A percentile compares a stretch with the other conserved stretches of the same genome.
Evolutionary conservation across 345 rosid genomes (phyloP).

Genomic region (Lenwebbia sp.): DNA sequence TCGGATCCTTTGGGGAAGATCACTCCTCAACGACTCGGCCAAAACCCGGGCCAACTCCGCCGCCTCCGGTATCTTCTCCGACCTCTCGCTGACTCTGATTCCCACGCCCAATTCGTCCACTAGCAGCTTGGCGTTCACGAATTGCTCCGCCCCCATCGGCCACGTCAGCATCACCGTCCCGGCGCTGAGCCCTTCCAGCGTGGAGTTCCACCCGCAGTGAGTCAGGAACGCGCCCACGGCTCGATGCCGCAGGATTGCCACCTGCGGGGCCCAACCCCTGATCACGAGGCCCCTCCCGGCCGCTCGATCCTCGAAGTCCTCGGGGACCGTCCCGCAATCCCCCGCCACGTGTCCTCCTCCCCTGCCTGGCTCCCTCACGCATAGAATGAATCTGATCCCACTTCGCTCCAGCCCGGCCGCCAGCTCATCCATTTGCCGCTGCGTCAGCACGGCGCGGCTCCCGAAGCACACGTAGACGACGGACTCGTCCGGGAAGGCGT

Average conservation of each 20-base stretch:
- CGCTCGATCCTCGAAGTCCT: conserved; percentile 36
- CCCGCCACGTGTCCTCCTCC: not conserved
- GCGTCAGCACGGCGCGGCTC: conserved; percentile 32
- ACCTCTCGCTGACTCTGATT: conserved; percentile 34
- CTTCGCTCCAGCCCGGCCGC: conserved; percentile 40
- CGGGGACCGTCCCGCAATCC: conserved; percentile 16
- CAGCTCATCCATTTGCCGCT: conserved; percentile 34
- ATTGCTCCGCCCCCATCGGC: conserved; percentile 80
- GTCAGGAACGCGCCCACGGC: conserved; percentile 54
- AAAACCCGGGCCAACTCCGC: conserved; percentile 21
- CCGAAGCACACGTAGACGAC: conserved; percentile 63
- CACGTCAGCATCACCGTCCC: conserved; percentile 41
- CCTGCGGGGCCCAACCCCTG: conserved; percentile 57
- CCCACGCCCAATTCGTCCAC: conserved; percentile 51
- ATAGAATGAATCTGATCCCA: conserved; percentile 28
- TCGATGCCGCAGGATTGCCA: conserved; percentile 27
- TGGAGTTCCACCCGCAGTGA: conserved; percentile 81
- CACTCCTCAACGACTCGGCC: conserved; percentile 5
- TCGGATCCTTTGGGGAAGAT: conserved; percentile 2
- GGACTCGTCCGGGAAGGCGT: conserved; percentile 32
- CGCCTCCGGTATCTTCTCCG: conserved; percentile 39
- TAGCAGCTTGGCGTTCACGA: conserved; percentile 31
- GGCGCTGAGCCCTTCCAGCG: conserved; percentile 37
- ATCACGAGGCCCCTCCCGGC: conserved; percentile 28
- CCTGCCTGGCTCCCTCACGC: conserved; percentile 35